phyloP scores from a whole-genome alignment of 2,329 filamentous ascomycete species.

The Cucurbitaria berberidis region DNA sequence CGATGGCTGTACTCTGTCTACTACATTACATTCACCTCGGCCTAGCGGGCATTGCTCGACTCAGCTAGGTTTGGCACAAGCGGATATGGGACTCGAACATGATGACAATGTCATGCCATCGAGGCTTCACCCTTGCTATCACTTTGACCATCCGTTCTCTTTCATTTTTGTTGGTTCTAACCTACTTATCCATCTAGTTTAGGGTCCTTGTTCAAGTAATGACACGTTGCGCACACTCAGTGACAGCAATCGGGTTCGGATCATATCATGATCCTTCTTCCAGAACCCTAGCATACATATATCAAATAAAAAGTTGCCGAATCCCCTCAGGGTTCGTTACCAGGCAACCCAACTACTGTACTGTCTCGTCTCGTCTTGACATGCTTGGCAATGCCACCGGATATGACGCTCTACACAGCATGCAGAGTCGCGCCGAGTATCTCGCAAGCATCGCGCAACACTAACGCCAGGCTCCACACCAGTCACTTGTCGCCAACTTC shows the following conservation, averaged over 20 bases:
- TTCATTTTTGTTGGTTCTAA: conserved; percentile 21
- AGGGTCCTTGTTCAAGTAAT: conserved; percentile 12
- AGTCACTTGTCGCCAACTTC: conserved; percentile 29
- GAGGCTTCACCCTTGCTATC: conserved; percentile 41
- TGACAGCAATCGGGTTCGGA: conserved; percentile 35
- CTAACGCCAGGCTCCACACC: conserved; percentile 31
- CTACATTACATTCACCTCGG: conserved; percentile 32
- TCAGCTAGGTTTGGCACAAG: conserved; percentile 44
- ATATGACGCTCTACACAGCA: conserved; percentile 11
- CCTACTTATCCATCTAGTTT: conserved; percentile 22
- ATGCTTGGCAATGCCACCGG: conserved; percentile 25
- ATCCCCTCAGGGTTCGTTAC: conserved; percentile 22
- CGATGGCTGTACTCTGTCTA: conserved; percentile 48
- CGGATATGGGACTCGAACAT: conserved; percentile 46
- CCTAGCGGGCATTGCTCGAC: conserved; percentile 29
- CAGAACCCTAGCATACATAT: conserved; percentile 29
- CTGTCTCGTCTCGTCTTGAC: conserved; percentile 19
- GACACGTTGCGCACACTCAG: conserved; percentile 9
- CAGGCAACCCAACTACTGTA: conserved; percentile 26
- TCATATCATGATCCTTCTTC: conserved; percentile 23
- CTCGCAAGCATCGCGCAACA: conserved; percentile 12
- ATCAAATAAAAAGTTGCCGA: conserved; percentile 30
- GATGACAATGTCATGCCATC: conserved; percentile 48
- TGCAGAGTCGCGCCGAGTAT: conserved; percentile 4
- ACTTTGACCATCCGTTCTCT: conserved; percentile 16